Evolutionary conservation across 208 protist species (phyloP).

Genomic region (Crithidia fasciculata): DNA sequence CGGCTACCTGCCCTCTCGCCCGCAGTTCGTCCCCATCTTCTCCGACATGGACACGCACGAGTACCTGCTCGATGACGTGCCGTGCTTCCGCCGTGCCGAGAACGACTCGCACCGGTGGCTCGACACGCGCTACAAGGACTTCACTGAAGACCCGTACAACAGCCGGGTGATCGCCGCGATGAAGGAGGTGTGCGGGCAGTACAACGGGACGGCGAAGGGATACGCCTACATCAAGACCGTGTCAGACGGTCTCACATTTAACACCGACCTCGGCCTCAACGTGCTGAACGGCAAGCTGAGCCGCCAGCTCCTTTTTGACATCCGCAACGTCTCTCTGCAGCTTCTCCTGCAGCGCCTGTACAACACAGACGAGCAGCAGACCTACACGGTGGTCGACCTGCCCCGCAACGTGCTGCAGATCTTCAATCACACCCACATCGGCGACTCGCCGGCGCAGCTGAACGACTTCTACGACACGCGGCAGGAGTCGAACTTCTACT

Average conservation of each 20-base stretch:
- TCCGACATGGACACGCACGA: constrained; percentile 89
- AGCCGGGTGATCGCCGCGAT: constrained; percentile 46
- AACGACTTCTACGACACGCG: constrained; percentile 75
- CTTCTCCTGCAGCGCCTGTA: constrained; percentile 82
- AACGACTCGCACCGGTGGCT: constrained; percentile 75
- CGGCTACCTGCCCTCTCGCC: constrained; percentile 68
- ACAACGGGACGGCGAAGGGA: constrained; percentile 28
- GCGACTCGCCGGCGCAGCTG: constrained; percentile 30
- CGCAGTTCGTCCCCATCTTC: constrained; percentile 86
- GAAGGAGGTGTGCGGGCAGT: constrained; percentile 58
- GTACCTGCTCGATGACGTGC: constrained; percentile 86
- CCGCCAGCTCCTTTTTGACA: constrained; percentile 54
- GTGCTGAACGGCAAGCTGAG: constrained; percentile 57
- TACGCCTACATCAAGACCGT: constrained; percentile 82
- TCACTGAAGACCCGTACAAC: constrained; percentile 55
- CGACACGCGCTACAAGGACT: constrained; percentile 38
- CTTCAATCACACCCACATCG: constrained; percentile 55
- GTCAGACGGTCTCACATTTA: constrained; percentile 84
- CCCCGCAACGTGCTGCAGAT: constrained; percentile 58
- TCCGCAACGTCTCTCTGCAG: constrained; percentile 73
- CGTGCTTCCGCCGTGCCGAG: constrained; percentile 83
- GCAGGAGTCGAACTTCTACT: constrained; percentile 76
- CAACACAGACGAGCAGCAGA: constrained; percentile 85
- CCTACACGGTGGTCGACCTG: constrained; percentile 84
- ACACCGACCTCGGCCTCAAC: constrained; percentile 65